Evolutionary conservation across 805 yeast genomes (phyloP).

Genomic region (Helenozyma baotianmanensis): DNA sequence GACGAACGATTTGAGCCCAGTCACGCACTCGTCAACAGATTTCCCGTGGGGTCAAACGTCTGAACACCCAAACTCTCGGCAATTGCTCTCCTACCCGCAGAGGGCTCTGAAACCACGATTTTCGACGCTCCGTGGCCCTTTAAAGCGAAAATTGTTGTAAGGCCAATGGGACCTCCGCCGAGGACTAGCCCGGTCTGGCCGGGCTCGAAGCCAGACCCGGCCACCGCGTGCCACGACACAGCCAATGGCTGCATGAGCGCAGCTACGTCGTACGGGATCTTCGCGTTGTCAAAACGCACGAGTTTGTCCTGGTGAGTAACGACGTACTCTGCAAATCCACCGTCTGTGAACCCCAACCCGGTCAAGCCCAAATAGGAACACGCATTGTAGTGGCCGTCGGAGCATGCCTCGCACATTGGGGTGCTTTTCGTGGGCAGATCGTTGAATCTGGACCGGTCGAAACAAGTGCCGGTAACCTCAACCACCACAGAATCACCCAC

Average conservation of each 20-base stretch:
- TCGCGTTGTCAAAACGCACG: slow-evolving; percentile 37
- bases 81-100: slow-evolving; percentile 49
- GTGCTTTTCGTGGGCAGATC: slow-evolving; percentile 22
- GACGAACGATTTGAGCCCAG: slow-evolving; percentile 32
- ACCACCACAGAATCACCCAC: slow-evolving; percentile 45
- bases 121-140: slow-evolving; percentile 40
- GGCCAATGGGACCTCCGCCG: slow-evolving; percentile 63
- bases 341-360: slow-evolving; percentile 55
- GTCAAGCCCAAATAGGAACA: slow-evolving; percentile 46
- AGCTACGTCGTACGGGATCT: slow-evolving; percentile 37
- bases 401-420: slow-evolving; percentile 44
- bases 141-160: slow-evolving; percentile 50
- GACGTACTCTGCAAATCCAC: slow-evolving; percentile 50
- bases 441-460: slow-evolving; percentile 40
- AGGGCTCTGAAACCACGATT: slow-evolving; percentile 60
- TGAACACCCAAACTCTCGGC: slow-evolving; percentile 48
- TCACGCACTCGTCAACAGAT: slow-evolving; percentile 32
- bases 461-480: slow-evolving; percentile 59
- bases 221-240: slow-evolving; percentile 59
- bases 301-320: slow-evolving; percentile 38
- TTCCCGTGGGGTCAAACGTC: slow-evolving; percentile 45
- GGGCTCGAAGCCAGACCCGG: slow-evolving; percentile 33
- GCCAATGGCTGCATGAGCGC: slow-evolving; percentile 56
- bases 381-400: slow-evolving; percentile 47
- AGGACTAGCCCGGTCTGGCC: slow-evolving; percentile 50